phyloP scores from a whole-genome alignment of 257 asterid genomes.

The Solanum lycopersicoides region DNA sequence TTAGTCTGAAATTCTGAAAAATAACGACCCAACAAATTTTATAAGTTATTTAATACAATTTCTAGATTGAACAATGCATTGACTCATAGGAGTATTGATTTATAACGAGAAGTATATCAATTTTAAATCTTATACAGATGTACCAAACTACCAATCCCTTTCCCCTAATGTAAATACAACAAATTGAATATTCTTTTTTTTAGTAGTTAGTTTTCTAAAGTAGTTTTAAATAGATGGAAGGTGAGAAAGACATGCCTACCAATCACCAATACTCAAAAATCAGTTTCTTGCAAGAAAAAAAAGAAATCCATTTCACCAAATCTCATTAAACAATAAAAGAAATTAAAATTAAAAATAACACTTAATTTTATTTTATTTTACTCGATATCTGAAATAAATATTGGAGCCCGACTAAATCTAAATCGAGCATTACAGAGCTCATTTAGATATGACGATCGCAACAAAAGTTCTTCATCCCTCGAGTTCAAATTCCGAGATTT shows the following conservation, averaged over 20 bases:
- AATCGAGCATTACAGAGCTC: rapidly evolving
- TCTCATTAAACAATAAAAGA: background rate
- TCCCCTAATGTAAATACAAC: background rate
- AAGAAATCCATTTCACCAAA: slow-evolving; percentile 49
- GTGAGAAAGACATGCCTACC: slow-evolving; percentile 44
- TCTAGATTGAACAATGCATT: background rate
- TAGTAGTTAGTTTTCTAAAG: background rate
- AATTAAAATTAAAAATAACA: background rate
- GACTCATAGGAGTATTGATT: rapidly evolving
- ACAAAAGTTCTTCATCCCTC: too few relatives aligned
- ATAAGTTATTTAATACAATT: background rate
- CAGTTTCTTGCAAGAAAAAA: slow-evolving; percentile 26
- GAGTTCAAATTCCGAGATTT: rapidly evolving
- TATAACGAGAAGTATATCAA: background rate
- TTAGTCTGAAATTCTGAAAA: rapidly evolving
- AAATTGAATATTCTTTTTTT: background rate
- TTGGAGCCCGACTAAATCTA: too few relatives aligned
- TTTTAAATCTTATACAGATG: rapidly evolving
- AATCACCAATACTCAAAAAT: slow-evolving; percentile 17
- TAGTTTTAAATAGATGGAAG: background rate
- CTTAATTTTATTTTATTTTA: background rate
- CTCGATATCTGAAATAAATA: too few relatives aligned
- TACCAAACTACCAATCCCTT: background rate
- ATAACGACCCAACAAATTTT: background rate
- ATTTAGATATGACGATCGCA: too few relatives aligned